Evolutionary conservation across 352 stramenopile genomes (phyloP).

Genomic region (Globisporangium emineosum): DNA sequence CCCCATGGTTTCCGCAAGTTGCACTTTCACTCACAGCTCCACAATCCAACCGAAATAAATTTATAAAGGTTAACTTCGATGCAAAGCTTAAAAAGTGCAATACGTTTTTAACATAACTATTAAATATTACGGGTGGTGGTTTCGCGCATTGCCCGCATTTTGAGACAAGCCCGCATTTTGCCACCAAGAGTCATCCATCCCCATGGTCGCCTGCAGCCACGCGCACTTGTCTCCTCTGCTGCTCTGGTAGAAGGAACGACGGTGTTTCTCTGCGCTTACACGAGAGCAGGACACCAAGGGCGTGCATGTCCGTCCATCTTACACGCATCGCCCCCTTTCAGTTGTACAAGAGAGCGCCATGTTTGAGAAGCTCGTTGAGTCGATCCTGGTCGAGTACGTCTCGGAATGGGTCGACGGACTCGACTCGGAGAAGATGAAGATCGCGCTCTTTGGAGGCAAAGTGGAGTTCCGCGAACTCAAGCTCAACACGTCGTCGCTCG

Average conservation of each 20-base stretch:
- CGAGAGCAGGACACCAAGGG: neutral
- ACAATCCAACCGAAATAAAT: neutral
- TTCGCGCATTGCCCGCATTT: neutral
- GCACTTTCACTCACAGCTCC: neutral
- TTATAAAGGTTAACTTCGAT: neutral
- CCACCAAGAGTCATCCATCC: conserved; percentile 14
- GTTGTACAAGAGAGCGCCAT: conserved; percentile 24
- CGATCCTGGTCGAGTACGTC: conserved; percentile 83
- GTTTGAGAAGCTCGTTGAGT: conserved; percentile 86
- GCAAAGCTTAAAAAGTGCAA: neutral
- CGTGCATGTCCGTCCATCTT: neutral
- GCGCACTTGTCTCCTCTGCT: neutral
- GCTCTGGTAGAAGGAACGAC: neutral
- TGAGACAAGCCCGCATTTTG: conserved; percentile 11
- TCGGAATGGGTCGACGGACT: conserved; percentile 84
- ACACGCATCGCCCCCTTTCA: neutral
- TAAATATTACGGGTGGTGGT: neutral
- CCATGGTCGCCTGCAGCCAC: neutral
- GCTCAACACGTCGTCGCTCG: conserved; percentile 59
- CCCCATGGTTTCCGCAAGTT: conserved; percentile 30
- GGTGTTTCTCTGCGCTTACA: neutral
- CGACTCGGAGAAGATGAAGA: conserved; percentile 86
- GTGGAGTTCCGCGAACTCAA: conserved; percentile 79
- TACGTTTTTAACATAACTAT: neutral
- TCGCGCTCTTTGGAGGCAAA: conserved; percentile 79